Evolutionary conservation across 2,329 filamentous ascomycete genomes (phyloP), one percentile per base, ranked within the genome.

Genomic region (Pseudocercospora eumusae): DNA sequence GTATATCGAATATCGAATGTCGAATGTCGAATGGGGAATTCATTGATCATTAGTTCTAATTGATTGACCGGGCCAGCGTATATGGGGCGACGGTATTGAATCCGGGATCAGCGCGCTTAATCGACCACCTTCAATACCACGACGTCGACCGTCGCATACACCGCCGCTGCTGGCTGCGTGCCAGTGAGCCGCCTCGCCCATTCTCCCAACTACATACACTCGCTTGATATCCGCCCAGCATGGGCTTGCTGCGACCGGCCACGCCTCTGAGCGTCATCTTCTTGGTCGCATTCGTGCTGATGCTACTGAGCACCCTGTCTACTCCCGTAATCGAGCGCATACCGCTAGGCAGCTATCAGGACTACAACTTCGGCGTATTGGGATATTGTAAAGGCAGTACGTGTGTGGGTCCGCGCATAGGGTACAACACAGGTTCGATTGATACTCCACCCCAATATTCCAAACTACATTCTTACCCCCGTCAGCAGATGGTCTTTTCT

Each of bases 181-280:
- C 50, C 50, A 31, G 27, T 20, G 33, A 31, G 28, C 2, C 50
- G 27, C 18, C 50, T 1, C 50, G 27, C 18, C 50, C 28, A 31
- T 21, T 36, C 18, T 33, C 28, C 50, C 50, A 54, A 54, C 50
- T 36, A 54, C 31, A 27, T 31, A 54, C 50, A 54, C 7, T 54
- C 50, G 50, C 50, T 54, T 54, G 50, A 54, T 8, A 42, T n/a
- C 25, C 57, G 61, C 62, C 65, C 80, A 87, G 80, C 80, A 91
- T 96, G 86, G 50, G 50, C 15, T 23, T 63, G 61, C 82, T 98
- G 76, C 91, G 93, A 73, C 93, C 95, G 65, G 93, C 95, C 65
- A 98, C 95, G 64, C 93, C 95, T 69, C 82, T 99, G 75, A 88
- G 93, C 69, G 81, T 96, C 69, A 81, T 98, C 75, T 88, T 98